Percentiles rank a stretch among this genome's conserved stretches.
These are phyloP conservation scores for Helicocarpus griseus DNA, from an alignment of 2,329 filamentous ascomycete genomes.

Conservation along the genomic window DNA sequence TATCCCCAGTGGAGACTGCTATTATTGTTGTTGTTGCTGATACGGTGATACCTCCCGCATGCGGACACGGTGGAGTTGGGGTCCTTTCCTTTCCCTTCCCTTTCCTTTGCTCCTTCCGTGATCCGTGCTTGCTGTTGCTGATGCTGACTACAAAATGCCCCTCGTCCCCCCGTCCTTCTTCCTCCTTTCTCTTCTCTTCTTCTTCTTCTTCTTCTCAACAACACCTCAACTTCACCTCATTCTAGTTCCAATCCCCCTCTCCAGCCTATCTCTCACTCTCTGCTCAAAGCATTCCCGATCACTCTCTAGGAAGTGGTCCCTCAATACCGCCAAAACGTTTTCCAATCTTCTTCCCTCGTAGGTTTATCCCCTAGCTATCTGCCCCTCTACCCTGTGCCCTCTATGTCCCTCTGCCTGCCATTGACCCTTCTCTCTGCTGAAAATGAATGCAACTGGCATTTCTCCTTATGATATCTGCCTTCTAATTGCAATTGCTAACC, in stretches of 20 bases:
- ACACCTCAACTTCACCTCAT: constrained; percentile 7
- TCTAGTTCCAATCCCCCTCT: not conserved
- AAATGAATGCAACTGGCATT: constrained; percentile 1
- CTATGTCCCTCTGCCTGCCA: not conserved
- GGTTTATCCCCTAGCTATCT: constrained; percentile 32
- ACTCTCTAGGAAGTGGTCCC: constrained; percentile 45
- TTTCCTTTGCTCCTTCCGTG: not conserved
- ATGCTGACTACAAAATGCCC: constrained; percentile 8
- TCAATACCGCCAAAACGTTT: constrained; percentile 79
- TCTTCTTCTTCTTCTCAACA: constrained; percentile 5
- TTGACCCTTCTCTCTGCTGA: constrained; percentile 1
- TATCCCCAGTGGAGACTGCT: too few relatives aligned
- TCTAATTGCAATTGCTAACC: not conserved
- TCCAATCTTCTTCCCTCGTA: constrained; percentile 97
- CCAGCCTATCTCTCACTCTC: constrained; percentile 4
- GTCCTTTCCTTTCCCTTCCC: not conserved
- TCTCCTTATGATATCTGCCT: constrained; percentile 9
- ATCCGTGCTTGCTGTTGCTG: too few relatives aligned
- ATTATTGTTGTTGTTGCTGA: too few relatives aligned
- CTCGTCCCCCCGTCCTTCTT: constrained; percentile 1
- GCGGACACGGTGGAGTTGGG: not conserved
- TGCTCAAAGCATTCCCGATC: constrained; percentile 10
- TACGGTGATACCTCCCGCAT: too few relatives aligned
- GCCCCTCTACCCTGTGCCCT: not conserved
- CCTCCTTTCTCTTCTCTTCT: constrained; percentile 3